Evolutionary conservation across 495 filamentous ascomycete genomes (phyloP).

Genomic region (Neurospora sp.): DNA sequence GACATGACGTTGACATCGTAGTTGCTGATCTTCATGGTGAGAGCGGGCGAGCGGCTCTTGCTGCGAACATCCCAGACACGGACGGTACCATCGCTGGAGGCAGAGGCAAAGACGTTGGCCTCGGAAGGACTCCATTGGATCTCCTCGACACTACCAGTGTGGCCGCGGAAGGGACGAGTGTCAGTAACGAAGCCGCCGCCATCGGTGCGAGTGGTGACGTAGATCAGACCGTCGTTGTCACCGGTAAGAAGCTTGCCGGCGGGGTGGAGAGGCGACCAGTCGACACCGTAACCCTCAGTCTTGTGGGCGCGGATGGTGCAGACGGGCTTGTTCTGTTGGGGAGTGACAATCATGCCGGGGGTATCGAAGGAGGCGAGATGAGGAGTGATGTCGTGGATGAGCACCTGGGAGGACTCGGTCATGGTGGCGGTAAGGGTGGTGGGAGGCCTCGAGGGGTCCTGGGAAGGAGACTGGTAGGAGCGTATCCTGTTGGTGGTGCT

Average conservation of each 20-base stretch:
- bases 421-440: constrained; percentile 82
- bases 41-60: constrained; percentile 72
- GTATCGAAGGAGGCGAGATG: constrained; percentile 81
- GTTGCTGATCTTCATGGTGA: constrained; percentile 73
- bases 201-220: constrained; percentile 71
- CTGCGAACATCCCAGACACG: constrained; percentile 92
- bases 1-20: constrained; percentile 93
- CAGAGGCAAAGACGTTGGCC: constrained; percentile 83
- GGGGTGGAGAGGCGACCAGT: constrained; percentile 74
- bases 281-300: constrained; percentile 85
- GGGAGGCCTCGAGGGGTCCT: constrained; percentile 57
- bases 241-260: constrained; percentile 81
- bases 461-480: constrained; percentile 60
- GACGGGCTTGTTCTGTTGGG: constrained; percentile 75
- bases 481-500: constrained; percentile 91
- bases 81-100: constrained; percentile 85
- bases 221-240: constrained; percentile 84
- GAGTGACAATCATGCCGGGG: constrained; percentile 68
- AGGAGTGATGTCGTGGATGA: constrained; percentile 87
- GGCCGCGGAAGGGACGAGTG: constrained; percentile 67
- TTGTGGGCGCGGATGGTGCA: constrained; percentile 85
- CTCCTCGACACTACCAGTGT: constrained; percentile 81
- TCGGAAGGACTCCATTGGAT: constrained; percentile 93
- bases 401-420: constrained; percentile 76
- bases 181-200: constrained; percentile 83